Conservation (phyloP, 2,329 filamentous ascomycete genomes). For the Phaeoacremonium minimum region DNA sequence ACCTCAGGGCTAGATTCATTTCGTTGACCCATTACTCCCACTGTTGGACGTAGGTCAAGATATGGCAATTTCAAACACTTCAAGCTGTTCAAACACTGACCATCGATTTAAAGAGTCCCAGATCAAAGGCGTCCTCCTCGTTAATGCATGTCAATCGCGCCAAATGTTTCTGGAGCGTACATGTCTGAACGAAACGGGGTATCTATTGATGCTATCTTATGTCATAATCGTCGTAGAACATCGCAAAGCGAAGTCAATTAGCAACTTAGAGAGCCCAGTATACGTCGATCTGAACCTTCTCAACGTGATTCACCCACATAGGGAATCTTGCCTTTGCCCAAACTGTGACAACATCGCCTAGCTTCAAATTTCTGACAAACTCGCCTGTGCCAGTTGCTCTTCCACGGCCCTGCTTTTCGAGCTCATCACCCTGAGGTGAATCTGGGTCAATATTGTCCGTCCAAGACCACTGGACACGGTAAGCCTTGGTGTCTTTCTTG, state of each 20-base stretch:
- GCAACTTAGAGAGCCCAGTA: conserved; percentile 48
- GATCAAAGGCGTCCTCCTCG: too few relatives aligned
- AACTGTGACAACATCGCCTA: conserved; percentile 59
- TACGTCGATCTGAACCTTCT: conserved; percentile 47
- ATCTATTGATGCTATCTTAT: neutral
- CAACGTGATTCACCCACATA: conserved; percentile 48
- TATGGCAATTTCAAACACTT: too few relatives aligned
- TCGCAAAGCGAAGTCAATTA: neutral
- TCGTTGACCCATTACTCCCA: too few relatives aligned
- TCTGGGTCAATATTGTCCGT: conserved; percentile 41
- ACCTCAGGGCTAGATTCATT: too few relatives aligned
- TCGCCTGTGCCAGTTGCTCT: conserved; percentile 44
- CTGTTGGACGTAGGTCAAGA: too few relatives aligned
- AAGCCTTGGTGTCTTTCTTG: conserved; percentile 22
- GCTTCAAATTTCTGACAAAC: conserved; percentile 49
- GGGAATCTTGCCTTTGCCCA: conserved; percentile 56
- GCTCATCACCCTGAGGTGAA: conserved; percentile 29
- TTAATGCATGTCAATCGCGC: too few relatives aligned
- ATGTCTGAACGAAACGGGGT: neutral
- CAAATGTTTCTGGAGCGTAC: too few relatives aligned
- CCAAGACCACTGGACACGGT: conserved; percentile 50
- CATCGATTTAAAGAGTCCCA: too few relatives aligned
- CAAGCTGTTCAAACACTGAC: too few relatives aligned
- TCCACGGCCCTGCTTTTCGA: conserved; percentile 43
- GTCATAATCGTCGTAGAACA: too few relatives aligned